Evolutionary conservation across 23 red algal species (phyloP).

Genomic region (Chondrus crispus): DNA sequence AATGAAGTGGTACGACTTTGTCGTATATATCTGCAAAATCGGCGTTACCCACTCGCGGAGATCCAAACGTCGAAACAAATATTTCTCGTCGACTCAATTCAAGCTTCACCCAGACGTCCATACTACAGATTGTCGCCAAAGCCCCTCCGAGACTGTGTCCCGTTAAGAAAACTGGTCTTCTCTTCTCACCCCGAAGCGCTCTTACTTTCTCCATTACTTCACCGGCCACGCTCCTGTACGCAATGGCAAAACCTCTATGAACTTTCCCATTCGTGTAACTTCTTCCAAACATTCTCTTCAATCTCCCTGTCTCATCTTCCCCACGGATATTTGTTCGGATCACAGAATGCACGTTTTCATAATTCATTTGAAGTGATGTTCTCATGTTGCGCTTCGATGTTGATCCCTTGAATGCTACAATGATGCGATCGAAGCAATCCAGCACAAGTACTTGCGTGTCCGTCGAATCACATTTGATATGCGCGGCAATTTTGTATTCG

Average conservation of each 20-base stretch:
- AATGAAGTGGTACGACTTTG: slow-evolving; percentile 65
- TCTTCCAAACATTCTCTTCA: slow-evolving; percentile 44
- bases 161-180: slow-evolving; percentile 69
- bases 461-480: slow-evolving; percentile 36
- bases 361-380: slow-evolving; percentile 56
- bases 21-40: slow-evolving; percentile 62
- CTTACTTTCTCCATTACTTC: slow-evolving; percentile 49
- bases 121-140: slow-evolving; percentile 62
- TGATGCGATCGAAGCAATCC: slow-evolving; percentile 70
- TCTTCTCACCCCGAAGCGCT: slow-evolving; percentile 32
- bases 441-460: slow-evolving; percentile 71
- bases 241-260: slow-evolving; percentile 64
- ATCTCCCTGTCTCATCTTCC: slow-evolving; percentile 24
- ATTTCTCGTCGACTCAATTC: slow-evolving; percentile 51
- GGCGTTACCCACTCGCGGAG: slow-evolving; percentile 77
- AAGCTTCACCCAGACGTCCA: slow-evolving; percentile 61
- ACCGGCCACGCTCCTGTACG: slow-evolving; percentile 62
- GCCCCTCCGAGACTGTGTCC: slow-evolving; percentile 81
- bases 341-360: slow-evolving; percentile 5
- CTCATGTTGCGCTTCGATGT: slow-evolving; percentile 56
- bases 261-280: slow-evolving; percentile 36
- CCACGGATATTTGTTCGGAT: slow-evolving; percentile 7
- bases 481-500: slow-evolving; percentile 39
- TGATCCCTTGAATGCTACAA: slow-evolving; percentile 76
- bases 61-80: slow-evolving; percentile 75